These are phyloP conservation scores for Erythrophleum ivorense DNA, from an alignment of 331 rosid genomes.

Conservation along the genomic window DNA sequence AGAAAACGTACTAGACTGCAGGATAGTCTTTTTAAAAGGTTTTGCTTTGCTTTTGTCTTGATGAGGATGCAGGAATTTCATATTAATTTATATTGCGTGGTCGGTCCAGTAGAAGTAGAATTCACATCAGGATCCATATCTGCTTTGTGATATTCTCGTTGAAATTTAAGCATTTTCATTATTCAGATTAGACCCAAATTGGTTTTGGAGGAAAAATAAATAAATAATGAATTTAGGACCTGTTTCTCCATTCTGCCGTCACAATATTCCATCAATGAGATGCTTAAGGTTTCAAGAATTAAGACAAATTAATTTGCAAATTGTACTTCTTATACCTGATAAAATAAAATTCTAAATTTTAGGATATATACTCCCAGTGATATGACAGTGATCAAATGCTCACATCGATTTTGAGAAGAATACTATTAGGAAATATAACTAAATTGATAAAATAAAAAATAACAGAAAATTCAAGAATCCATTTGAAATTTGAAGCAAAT, in stretches of 20 bases:
- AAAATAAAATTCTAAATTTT: too few relatives aligned
- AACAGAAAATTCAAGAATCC: neutral
- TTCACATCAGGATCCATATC: constrained; percentile 41
- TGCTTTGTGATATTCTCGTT: constrained; percentile 27
- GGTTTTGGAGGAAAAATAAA: neutral
- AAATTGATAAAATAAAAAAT: neutral
- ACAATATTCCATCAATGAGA: neutral
- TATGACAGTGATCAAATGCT: too few relatives aligned
- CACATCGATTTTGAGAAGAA: too few relatives aligned
- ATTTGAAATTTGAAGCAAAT: neutral
- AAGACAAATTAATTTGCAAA: neutral
- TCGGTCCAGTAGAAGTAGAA: constrained; percentile 38
- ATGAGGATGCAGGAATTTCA: constrained; percentile 9
- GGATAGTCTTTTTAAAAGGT: constrained; percentile 40
- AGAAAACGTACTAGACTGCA: neutral
- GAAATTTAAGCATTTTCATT: neutral
- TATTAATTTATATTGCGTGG: constrained; percentile 33
- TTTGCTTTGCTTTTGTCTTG: constrained; percentile 3
- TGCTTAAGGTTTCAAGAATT: neutral
- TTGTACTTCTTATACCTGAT: neutral
- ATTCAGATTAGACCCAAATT: neutral
- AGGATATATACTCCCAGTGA: too few relatives aligned
- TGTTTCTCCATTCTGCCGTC: neutral
- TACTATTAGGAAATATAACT: too few relatives aligned
- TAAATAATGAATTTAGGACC: neutral